Percentiles rank a stretch among this genome's conserved stretches.
Conservation (phyloP, 192 early-diverging fungal genomes). For the Coemansia aciculifera region DNA sequence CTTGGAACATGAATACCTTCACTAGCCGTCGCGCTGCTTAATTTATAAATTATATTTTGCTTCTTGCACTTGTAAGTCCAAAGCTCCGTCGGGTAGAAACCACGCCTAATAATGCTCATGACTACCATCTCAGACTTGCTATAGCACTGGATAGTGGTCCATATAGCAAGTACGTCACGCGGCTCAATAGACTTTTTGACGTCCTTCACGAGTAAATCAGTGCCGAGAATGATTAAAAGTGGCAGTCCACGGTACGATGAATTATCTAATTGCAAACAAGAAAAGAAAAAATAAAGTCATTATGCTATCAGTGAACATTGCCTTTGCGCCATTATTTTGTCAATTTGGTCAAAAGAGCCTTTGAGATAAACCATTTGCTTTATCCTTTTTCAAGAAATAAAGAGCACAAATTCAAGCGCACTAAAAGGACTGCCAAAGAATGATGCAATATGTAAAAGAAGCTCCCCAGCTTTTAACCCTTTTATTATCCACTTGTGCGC, state of each 20-base stretch:
- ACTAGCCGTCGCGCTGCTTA: background rate
- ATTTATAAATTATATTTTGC: background rate
- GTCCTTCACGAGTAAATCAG: background rate
- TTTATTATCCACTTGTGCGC: background rate
- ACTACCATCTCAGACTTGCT: background rate
- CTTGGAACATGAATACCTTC: background rate
- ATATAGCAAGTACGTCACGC: background rate
- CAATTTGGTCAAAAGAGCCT: background rate
- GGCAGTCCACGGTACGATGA: background rate
- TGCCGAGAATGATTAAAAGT: background rate
- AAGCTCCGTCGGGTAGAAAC: background rate
- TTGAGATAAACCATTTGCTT: background rate
- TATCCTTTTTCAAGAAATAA: background rate
- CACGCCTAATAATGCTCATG: too few relatives aligned
- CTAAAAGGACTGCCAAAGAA: background rate
- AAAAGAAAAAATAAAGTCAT: background rate
- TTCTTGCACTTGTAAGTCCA: background rate
- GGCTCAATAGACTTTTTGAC: background rate
- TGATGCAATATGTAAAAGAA: too few relatives aligned
- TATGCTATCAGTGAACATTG: too few relatives aligned
- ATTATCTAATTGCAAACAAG: background rate
- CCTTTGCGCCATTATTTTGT: background rate
- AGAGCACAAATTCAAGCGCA: background rate
- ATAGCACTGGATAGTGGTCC: background rate
- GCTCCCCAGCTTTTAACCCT: background rate